These are phyloP conservation scores for Pelargonium nanum DNA, from an alignment of 345 rosid species.

Conservation along the genomic window DNA sequence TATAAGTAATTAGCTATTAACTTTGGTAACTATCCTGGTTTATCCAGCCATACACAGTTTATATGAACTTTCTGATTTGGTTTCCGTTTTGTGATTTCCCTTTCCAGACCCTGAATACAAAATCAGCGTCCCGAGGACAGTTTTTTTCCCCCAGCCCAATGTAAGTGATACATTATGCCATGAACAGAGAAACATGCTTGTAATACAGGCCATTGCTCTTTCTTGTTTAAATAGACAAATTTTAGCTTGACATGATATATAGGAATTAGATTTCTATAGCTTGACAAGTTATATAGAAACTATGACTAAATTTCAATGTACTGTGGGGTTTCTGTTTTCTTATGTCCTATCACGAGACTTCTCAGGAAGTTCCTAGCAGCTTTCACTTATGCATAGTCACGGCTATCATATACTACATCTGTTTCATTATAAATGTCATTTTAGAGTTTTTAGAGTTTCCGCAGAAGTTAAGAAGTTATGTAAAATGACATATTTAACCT, in stretches of 20 bases:
- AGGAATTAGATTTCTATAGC: neutral
- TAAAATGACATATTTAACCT: no score
- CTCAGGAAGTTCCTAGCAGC: neutral
- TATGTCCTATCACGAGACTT: neutral
- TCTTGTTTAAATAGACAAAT: neutral
- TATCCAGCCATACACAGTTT: no score
- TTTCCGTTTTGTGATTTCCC: constrained; percentile 5
- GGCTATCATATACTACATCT: neutral
- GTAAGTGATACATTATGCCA: constrained; percentile 28
- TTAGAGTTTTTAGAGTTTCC: no score
- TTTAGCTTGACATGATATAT: neutral
- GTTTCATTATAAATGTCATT: no score
- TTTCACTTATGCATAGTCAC: neutral
- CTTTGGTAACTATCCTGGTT: neutral
- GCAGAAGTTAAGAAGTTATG: no score
- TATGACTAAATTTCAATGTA: neutral
- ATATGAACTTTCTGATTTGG: neutral
- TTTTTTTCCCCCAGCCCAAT: constrained; percentile 87
- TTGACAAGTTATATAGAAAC: neutral
- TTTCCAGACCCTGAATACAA: constrained; percentile 71
- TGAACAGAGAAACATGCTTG: neutral
- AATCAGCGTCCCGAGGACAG: constrained; percentile 64
- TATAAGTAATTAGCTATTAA: no score
- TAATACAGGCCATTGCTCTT: neutral
- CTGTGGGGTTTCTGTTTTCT: neutral